Evolutionary conservation across 2,329 filamentous ascomycete genomes (phyloP).

Genomic region (Hirsutella thompsonii): DNA sequence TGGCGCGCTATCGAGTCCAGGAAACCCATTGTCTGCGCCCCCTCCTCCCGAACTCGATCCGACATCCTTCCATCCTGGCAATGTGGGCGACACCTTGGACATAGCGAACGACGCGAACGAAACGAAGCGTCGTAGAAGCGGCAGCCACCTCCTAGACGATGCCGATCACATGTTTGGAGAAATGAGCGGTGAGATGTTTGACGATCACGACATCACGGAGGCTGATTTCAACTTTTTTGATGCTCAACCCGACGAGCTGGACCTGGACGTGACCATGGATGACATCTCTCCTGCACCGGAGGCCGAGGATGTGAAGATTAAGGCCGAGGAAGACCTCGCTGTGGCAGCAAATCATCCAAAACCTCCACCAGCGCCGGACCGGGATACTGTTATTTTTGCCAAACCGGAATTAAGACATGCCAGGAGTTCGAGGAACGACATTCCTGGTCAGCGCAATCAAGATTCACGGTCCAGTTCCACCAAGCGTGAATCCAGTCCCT

Average conservation of each 20-base stretch:
- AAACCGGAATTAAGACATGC: conserved; percentile 48
- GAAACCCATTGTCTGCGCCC: conserved; percentile 22
- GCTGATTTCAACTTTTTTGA: conserved; percentile 80
- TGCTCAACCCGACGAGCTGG: conserved; percentile 35
- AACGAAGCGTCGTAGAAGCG: conserved; percentile 29
- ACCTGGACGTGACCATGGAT: conserved; percentile 20
- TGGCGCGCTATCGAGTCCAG: conserved; percentile 41
- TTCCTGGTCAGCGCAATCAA: conserved; percentile 17
- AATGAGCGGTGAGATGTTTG: conserved; percentile 56
- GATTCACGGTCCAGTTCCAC: conserved; percentile 17
- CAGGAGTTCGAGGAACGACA: conserved; percentile 36
- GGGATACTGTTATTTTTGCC: conserved; percentile 31
- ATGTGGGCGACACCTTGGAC: conserved; percentile 11
- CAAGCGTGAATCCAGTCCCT: conserved; percentile 44
- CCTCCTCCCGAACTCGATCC: conserved; percentile 18
- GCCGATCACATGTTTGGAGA: conserved; percentile 55
- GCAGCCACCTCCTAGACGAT: conserved; percentile 29
- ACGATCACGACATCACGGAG: conserved; percentile 64
- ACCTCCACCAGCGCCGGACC: conserved; percentile 8
- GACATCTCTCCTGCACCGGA: conserved; percentile 8
- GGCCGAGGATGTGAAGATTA: conserved; percentile 5
- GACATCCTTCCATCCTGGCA: conserved; percentile 8
- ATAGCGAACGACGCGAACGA: conserved; percentile 22
- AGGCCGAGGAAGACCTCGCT: conserved; percentile 7
- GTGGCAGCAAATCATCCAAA: conserved; percentile 6